phyloP scores from a whole-genome alignment of 2,329 filamentous ascomycete genomes.

The Orbilia blumenaviensis region DNA sequence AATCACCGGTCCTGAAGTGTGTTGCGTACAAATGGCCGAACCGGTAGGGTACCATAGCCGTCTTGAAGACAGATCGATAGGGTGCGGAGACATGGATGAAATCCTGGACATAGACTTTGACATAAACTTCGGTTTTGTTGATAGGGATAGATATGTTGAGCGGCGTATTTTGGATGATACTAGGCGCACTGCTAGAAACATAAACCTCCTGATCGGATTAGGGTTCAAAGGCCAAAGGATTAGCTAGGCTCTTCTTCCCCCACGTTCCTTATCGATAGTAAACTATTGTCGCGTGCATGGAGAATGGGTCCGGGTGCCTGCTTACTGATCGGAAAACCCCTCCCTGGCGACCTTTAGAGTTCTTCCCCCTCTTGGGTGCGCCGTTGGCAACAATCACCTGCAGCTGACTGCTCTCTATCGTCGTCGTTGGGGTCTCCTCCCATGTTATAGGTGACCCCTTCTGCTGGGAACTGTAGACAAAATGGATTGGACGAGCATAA shows the following conservation, averaged over 20 bases:
- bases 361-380: slow-evolving; percentile 12
- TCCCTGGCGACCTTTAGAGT: slow-evolving; percentile 13
- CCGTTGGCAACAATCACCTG: slow-evolving; percentile 34
- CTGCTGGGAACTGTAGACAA: slow-evolving; percentile 45
- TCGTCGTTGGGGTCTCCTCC: slow-evolving; percentile 47
- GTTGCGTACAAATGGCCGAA: slow-evolving; percentile 49
- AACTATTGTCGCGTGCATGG: not conserved
- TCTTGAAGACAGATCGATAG: slow-evolving; percentile 41
- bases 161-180: slow-evolving; percentile 13
- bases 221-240: not conserved
- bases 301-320: not conserved
- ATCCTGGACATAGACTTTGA: slow-evolving; percentile 49
- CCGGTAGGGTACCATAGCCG: slow-evolving; percentile 47
- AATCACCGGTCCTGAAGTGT: slow-evolving; percentile 47
- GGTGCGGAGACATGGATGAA: slow-evolving; percentile 53
- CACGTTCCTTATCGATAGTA: not conserved
- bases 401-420: slow-evolving; percentile 43
- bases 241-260: not conserved
- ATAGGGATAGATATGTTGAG: slow-evolving; percentile 40
- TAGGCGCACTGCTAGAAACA: not conserved
- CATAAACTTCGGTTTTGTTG: slow-evolving; percentile 39
- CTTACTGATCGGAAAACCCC: slow-evolving; percentile 35
- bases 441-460: slow-evolving; percentile 42
- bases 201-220: not conserved
- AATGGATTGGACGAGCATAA: slow-evolving; percentile 39